phyloP scores from a whole-genome alignment of 2,329 filamentous ascomycete species.

The Xylaria sp. region DNA sequence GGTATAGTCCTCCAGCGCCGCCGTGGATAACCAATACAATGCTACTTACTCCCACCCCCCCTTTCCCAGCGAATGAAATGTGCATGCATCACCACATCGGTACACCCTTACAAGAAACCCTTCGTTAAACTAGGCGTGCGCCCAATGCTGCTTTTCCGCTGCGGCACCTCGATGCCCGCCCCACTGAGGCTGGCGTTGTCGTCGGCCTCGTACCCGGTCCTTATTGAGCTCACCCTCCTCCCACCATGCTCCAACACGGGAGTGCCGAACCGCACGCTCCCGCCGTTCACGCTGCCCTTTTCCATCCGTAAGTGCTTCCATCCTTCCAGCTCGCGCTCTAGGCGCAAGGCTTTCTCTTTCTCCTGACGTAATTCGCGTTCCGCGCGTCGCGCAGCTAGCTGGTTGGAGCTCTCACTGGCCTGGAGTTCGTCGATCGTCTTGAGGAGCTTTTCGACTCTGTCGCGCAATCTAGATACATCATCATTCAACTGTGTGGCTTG shows the following conservation, averaged over 20 bases:
- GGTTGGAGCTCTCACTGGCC: conserved; percentile 81
- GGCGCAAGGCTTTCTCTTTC: conserved; percentile 78
- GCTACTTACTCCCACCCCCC: conserved; percentile 1
- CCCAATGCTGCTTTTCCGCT: conserved; percentile 73
- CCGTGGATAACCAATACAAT: conserved; percentile 31
- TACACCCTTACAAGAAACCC: conserved; percentile 71
- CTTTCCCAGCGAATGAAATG: conserved; percentile 6
- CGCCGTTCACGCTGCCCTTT: conserved; percentile 55
- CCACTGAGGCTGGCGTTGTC: conserved; percentile 49
- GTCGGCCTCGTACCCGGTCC: conserved; percentile 60
- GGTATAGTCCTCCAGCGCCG: conserved; percentile 21
- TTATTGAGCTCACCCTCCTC: conserved; percentile 60
- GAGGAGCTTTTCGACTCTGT: conserved; percentile 90
- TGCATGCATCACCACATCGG: background rate
- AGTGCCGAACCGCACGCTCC: conserved; percentile 46
- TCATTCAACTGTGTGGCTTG: conserved; percentile 82
- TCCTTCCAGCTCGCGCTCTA: conserved; percentile 90
- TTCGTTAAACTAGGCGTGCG: conserved; percentile 77
- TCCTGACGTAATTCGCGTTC: conserved; percentile 93
- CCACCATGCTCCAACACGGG: conserved; percentile 43
- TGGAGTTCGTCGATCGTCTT: conserved; percentile 94
- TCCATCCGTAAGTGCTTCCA: conserved; percentile 82
- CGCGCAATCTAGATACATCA: conserved; percentile 84
- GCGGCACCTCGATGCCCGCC: conserved; percentile 65
- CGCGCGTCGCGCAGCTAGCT: conserved; percentile 83